Percentiles rank a stretch among this genome's conserved stretches.
phyloP scores from a whole-genome alignment of 441 rosid species.

The Euphorbia schlechtendalii region DNA sequence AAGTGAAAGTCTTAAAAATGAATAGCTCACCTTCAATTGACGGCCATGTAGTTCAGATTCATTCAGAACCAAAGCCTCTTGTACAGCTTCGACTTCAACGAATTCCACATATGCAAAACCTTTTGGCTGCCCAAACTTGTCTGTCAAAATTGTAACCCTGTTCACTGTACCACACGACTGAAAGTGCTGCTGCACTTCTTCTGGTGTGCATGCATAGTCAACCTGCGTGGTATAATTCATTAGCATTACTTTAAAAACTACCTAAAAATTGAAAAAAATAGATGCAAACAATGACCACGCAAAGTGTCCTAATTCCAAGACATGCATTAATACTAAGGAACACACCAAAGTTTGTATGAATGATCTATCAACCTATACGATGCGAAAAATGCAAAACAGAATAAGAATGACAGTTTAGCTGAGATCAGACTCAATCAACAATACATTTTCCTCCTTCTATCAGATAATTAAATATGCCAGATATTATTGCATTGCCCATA shows the following conservation, averaged over 20 bases:
- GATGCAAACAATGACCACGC: background rate
- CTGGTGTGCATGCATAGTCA: constrained; percentile 90
- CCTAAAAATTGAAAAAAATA: background rate
- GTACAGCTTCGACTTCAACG: constrained; percentile 71
- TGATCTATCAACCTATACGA: background rate
- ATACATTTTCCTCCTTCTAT: too few species aligned
- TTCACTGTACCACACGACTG: constrained; percentile 92
- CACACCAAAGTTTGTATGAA: too few species aligned
- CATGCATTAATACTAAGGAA: too few species aligned
- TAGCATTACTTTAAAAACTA: background rate
- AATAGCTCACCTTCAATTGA: constrained; percentile 63
- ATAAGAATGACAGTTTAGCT: background rate
- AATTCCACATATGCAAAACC: constrained; percentile 96
- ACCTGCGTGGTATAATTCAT: constrained; percentile 42
- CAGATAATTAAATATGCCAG: too few species aligned
- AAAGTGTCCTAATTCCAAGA: background rate
- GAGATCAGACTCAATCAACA: background rate
- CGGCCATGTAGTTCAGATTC: constrained; percentile 96
- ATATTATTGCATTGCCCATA: background rate
- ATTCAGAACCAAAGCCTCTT: constrained; percentile 67
- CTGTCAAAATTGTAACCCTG: constrained; percentile 83
- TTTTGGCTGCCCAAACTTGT: constrained; percentile 88
- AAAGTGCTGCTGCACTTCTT: constrained; percentile 95
- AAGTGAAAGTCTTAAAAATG: too few species aligned
- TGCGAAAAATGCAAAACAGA: background rate